Conservation (phyloP, 225 moss, liverwort and hornwort genomes). For the Polytrichum formosum region DNA sequence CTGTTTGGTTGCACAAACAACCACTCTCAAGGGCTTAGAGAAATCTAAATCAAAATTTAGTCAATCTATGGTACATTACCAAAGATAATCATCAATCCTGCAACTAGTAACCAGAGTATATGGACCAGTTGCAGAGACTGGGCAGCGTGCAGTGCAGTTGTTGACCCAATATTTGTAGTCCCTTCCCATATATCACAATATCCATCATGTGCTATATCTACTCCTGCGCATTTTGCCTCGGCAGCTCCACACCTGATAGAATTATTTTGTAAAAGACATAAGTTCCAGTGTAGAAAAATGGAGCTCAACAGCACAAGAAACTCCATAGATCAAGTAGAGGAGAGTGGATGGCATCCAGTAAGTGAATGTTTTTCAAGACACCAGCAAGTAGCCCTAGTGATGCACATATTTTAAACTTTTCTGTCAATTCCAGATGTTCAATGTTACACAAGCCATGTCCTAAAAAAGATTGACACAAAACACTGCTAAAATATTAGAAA, state of each 20-base stretch:
- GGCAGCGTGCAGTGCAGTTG: slow-evolving; percentile 57
- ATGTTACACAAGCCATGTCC: no score
- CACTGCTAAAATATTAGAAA: no score
- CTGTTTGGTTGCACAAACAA: neutral
- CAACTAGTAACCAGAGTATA: slow-evolving; percentile 77
- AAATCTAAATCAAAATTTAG: neutral
- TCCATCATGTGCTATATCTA: slow-evolving; percentile 72
- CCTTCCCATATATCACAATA: slow-evolving; percentile 72
- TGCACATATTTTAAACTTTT: no score
- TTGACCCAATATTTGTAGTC: slow-evolving; percentile 50
- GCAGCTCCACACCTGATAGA: slow-evolving; percentile 76
- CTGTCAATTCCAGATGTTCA: no score
- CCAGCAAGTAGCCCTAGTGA: no score
- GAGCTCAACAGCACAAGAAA: slow-evolving; percentile 1
- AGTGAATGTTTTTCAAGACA: no score
- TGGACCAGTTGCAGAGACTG: slow-evolving; percentile 86
- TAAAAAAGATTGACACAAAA: no score
- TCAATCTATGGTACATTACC: slow-evolving; percentile 45
- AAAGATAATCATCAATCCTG: slow-evolving; percentile 70
- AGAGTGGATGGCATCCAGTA: no score
- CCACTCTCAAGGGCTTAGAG: neutral
- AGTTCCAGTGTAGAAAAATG: slow-evolving; percentile 3
- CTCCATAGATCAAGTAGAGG: no score
- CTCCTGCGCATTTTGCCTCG: slow-evolving; percentile 84
- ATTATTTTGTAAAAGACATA: slow-evolving; percentile 5